Evolutionary conservation across 768 basidiomycete species (phyloP).

Genomic region (Calocera cornea): DNA sequence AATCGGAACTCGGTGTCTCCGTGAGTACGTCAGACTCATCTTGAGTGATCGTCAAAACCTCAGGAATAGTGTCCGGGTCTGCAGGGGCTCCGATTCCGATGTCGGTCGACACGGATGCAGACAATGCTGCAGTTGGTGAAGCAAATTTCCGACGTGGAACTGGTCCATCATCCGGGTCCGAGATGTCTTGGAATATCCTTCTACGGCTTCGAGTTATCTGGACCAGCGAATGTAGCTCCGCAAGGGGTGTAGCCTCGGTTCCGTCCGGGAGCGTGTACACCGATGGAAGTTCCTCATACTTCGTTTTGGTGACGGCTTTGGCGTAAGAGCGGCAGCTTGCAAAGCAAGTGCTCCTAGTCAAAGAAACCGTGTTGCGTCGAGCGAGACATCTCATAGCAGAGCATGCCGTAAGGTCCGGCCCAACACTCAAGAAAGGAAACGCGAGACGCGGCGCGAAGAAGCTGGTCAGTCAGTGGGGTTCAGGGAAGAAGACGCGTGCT

Average conservation of each 20-base stretch:
- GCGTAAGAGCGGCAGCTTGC: not conserved
- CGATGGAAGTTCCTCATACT: slow-evolving; percentile 45
- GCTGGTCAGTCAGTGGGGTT: not conserved
- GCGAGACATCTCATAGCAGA: slow-evolving; percentile 1
- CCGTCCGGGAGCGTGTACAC: slow-evolving; percentile 34
- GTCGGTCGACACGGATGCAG: no score
- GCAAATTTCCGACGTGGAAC: no score
- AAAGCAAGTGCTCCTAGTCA: not conserved
- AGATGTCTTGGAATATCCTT: no score
- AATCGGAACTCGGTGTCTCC: no score
- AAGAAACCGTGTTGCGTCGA: not conserved
- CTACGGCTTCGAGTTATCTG: not conserved
- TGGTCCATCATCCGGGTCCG: no score
- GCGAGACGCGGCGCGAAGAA: not conserved
- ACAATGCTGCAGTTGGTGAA: no score
- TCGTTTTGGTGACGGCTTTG: slow-evolving; percentile 35
- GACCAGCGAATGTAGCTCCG: not conserved
- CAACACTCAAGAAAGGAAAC: not conserved
- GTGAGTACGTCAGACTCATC: no score
- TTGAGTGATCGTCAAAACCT: no score
- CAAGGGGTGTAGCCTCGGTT: slow-evolving; percentile 30
- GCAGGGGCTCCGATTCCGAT: no score
- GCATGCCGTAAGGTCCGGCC: not conserved
- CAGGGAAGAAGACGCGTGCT: not conserved
- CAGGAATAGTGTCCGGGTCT: no score